Base-by-base conservation (phyloP, 345 rosid genomes). In the Dovyalis caffra region DNA sequence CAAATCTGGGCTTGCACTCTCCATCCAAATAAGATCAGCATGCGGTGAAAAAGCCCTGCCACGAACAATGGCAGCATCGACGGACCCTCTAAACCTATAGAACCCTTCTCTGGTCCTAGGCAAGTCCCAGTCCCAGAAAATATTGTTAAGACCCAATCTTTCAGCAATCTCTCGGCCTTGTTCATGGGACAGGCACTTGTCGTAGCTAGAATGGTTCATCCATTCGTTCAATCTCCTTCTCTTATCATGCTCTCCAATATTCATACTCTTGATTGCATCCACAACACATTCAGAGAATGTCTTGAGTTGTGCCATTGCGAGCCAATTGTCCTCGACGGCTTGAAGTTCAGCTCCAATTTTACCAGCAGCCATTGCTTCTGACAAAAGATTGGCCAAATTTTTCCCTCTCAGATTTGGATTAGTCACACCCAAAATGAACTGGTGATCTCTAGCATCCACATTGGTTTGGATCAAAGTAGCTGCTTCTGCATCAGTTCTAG, bases 81-180 rank as follows among this genome's bases (percentile, higher is more conserved):
- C 98, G 0, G 97, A 93, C 47, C 99, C 98, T 75, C 90, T 84
- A 80, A 93, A 96, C 76, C 99, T 79, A 69, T 96, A 93, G 75
- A 96, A 93, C 51, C 99, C 98, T 89, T 96, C 98, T 62, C 97
- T 86, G 72, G 97, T 90, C 81, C 99, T 82, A 0, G 99, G 92
- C 78, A 96, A 79, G 84, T 92, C 97, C 97, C 98, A 90, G 86
- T 96, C 97, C 98, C 97, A 96, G 85, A 90, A 96, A n/a, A 96
- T 86, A 78, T 92, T 87, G 2, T 83, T 81, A 33, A 90, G 79
- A 15, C 97, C 98, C 38, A 93, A 61, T 80, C 87, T 86, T 29
- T 85, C 88, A 7, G 99, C 92, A 47, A 92, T 53, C 82, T 88
- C 97, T 3, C 91, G 77, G 16, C 86, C 92, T 83, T 88, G 84